These are phyloP conservation scores for Dactylellina leptospora DNA, from an alignment of 2,329 filamentous ascomycete species.

Conservation along the genomic window DNA sequence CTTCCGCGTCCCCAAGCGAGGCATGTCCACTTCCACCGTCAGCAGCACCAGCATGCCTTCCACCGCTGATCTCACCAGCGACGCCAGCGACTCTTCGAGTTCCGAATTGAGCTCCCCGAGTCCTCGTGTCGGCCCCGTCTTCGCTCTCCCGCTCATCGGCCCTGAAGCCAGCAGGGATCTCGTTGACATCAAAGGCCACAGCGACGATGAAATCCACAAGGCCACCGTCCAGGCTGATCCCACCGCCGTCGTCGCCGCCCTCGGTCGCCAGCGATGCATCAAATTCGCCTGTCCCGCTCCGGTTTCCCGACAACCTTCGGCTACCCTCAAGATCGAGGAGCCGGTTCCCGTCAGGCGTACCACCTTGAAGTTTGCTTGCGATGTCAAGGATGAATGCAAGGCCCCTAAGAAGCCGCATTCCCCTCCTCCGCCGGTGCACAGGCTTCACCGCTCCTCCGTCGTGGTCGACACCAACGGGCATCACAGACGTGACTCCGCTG, in stretches of 20 bases:
- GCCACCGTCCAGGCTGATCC: conserved; percentile 58
- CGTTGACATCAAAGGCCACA: conserved; percentile 57
- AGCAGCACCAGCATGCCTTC: conserved; percentile 84
- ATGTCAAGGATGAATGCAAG: conserved; percentile 57
- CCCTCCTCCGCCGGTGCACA: conserved; percentile 46
- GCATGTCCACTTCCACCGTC: conserved; percentile 67
- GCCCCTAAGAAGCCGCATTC: conserved; percentile 41
- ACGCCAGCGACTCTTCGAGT: conserved; percentile 88
- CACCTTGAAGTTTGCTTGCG: conserved; percentile 77
- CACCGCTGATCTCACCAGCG: conserved; percentile 91
- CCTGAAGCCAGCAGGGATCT: conserved; percentile 55
- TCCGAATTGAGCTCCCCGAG: conserved; percentile 88
- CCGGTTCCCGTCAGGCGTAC: conserved; percentile 64
- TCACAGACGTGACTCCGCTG: conserved; percentile 64
- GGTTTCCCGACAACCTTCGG: conserved; percentile 63
- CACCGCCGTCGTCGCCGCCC: conserved; percentile 70
- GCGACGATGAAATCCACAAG: conserved; percentile 57
- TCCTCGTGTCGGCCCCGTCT: conserved; percentile 74
- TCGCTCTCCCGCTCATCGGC: conserved; percentile 53
- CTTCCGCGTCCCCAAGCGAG: conserved; percentile 58
- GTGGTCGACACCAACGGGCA: conserved; percentile 19
- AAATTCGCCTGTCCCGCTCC: conserved; percentile 81
- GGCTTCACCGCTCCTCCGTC: conserved; percentile 27
- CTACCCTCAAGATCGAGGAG: conserved; percentile 58
- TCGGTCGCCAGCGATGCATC: conserved; percentile 85